Base-by-base conservation (phyloP, 495 filamentous ascomycete species). In the Tuber borchii region DNA sequence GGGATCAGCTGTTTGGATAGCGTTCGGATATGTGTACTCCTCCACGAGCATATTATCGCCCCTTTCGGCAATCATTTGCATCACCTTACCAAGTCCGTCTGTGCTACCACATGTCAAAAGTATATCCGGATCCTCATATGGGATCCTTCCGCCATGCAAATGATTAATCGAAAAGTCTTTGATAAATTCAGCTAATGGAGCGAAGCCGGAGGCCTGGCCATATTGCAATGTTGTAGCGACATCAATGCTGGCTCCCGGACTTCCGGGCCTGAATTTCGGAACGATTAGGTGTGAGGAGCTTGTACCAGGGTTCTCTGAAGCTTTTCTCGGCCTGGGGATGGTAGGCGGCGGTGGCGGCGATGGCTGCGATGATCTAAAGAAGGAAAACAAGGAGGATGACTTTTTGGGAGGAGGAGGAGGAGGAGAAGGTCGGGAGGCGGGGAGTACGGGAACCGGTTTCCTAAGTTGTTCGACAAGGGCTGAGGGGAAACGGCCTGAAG, bases 141-240 rank as follows among this genome's bases (percentile, higher is more conserved):
- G 93, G 2, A 94, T 87, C 79, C 91, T 90, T 3, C 87, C 75
- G 8, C 90, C 93, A 80, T 97, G 93, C 46, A 97, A 87, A 80
- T 92, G 87, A 31, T 93, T 87, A 56, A 89, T 88, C 5, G 90
- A 87, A 84, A 97, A 95, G 79, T 93, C 87, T 65, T 90, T 89
- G 72, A 97, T 83, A 84, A 93, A 97, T 56, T 87, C 87, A 70
- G 88, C 87, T 20, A 98, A 86, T 0, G 93, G 89, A 0, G 90
- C 90, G 76, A 96, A 92, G 40, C 95, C 95, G 71, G 90, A 86
- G 0, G 91, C 89, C 4, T 87, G 88, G 75, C 92, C 92, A 85
- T 98, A 98, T 84, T 98, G 95, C 12, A 98, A 86, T 14, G 93
- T 93, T 1, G 91, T 91, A 72, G 87, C 86, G 31, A 97, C 84